A percentile compares a stretch with the other conserved stretches of the same genome.
These are phyloP conservation scores for Termitomyces sp. DNA, from an alignment of 768 basidiomycete genomes.

Conservation along the genomic window DNA sequence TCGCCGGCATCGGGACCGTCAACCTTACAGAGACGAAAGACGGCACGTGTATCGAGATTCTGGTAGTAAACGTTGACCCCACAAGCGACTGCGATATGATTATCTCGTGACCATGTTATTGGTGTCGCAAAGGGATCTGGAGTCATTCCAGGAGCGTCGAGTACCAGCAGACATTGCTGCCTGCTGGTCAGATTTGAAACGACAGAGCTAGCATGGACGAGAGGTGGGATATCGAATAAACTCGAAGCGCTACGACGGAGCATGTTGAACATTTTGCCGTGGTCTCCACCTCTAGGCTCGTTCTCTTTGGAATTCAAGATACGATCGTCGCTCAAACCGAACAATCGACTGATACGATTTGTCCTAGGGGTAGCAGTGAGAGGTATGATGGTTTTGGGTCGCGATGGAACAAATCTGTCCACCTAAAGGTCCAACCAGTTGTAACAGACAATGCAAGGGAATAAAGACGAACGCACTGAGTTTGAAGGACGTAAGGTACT, in stretches of 20 bases:
- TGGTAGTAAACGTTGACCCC: constrained; percentile 57
- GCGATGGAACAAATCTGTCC: constrained; percentile 56
- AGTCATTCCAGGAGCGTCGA: constrained; percentile 64
- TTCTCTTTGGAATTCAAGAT: constrained; percentile 48
- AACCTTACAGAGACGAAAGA: constrained; percentile 45
- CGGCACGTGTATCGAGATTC: constrained; percentile 49
- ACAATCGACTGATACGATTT: constrained; percentile 57
- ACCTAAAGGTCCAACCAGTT: constrained; percentile 29
- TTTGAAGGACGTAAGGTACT: constrained; percentile 9
- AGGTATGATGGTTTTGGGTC: constrained; percentile 46
- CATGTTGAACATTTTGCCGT: constrained; percentile 38
- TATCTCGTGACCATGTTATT: constrained; percentile 55
- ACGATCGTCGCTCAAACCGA: constrained; percentile 54
- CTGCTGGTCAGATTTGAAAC: constrained; percentile 51
- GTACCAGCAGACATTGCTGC: constrained; percentile 49
- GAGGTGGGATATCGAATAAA: constrained; percentile 34
- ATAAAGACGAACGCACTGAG: constrained; percentile 9
- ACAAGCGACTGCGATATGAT: constrained; percentile 61
- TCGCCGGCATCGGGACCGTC: constrained; percentile 23
- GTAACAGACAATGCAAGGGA: not conserved
- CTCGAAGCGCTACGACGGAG: constrained; percentile 49
- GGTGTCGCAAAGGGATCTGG: constrained; percentile 50
- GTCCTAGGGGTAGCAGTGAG: constrained; percentile 62
- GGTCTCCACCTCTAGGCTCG: constrained; percentile 19
- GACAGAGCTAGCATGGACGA: constrained; percentile 39